phyloP scores from a whole-genome alignment of 148 eudicot species.

The Polygonum maritimum region DNA sequence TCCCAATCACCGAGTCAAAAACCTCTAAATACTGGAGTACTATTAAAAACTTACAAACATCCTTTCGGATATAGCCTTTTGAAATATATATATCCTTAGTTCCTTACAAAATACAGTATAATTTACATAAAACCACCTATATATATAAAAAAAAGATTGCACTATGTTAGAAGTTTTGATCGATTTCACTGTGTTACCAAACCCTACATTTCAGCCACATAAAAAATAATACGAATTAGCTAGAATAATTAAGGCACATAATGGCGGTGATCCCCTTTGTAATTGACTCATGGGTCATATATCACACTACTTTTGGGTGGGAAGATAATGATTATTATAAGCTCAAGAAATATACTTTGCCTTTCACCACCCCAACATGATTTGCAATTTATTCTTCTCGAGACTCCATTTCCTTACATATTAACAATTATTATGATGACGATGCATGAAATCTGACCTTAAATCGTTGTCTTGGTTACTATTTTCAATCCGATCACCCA shows the following conservation, averaged over 20 bases:
- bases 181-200: too few species aligned
- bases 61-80: too few species aligned
- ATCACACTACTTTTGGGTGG: background rate
- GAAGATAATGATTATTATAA: background rate
- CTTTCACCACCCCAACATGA: conserved; percentile 3
- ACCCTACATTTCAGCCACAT: too few species aligned
- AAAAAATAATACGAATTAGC: too few species aligned
- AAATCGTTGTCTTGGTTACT: background rate
- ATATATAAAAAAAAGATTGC: too few species aligned
- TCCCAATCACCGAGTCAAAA: too few species aligned
- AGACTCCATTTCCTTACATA: background rate
- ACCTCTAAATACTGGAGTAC: too few species aligned
- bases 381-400: background rate
- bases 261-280: background rate
- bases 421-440: background rate
- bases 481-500: background rate
- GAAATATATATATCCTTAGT: too few species aligned
- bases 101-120: too few species aligned
- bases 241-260: background rate
- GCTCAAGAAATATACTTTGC: background rate
- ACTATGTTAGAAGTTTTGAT: too few species aligned
- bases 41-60: too few species aligned
- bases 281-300: background rate
- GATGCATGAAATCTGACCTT: background rate
- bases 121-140: too few species aligned